phyloP scores from a whole-genome alignment of 805 yeast species.

The Saturnispora gosingensis region DNA sequence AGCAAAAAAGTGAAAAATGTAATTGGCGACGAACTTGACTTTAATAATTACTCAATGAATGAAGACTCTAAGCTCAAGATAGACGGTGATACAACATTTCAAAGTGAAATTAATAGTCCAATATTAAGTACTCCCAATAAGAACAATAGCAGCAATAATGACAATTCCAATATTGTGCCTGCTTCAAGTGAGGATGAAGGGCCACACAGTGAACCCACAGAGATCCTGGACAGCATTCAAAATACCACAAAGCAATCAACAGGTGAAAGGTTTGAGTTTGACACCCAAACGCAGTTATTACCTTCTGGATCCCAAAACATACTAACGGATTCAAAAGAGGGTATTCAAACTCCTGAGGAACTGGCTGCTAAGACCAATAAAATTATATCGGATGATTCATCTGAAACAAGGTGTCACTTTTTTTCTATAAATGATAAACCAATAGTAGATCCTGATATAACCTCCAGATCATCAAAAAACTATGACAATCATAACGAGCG shows the following conservation, averaged over 20 bases:
- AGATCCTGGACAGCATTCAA: background rate
- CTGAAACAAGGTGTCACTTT: background rate
- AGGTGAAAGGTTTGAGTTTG: background rate
- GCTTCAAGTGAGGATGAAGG: conserved; percentile 2
- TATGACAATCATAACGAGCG: too few species aligned
- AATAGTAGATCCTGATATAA: background rate
- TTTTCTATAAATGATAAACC: background rate
- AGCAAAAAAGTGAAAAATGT: background rate
- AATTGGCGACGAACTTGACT: conserved; percentile 6
- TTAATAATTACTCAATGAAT: conserved; percentile 4
- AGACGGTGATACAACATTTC: background rate
- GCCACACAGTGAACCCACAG: background rate
- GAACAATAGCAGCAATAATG: background rate
- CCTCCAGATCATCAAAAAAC: background rate
- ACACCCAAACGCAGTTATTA: background rate
- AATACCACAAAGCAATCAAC: background rate
- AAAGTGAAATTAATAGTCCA: background rate
- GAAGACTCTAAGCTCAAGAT: background rate
- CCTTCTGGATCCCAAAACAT: background rate
- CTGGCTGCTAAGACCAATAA: background rate
- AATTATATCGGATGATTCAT: background rate
- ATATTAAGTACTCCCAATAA: background rate
- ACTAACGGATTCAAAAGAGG: background rate
- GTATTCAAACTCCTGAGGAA: background rate
- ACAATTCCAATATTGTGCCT: background rate